A percentile compares a stretch with the other conserved stretches of the same genome.
phyloP scores from a whole-genome alignment of 257 asterid genomes.

The Solanum boliviense region DNA sequence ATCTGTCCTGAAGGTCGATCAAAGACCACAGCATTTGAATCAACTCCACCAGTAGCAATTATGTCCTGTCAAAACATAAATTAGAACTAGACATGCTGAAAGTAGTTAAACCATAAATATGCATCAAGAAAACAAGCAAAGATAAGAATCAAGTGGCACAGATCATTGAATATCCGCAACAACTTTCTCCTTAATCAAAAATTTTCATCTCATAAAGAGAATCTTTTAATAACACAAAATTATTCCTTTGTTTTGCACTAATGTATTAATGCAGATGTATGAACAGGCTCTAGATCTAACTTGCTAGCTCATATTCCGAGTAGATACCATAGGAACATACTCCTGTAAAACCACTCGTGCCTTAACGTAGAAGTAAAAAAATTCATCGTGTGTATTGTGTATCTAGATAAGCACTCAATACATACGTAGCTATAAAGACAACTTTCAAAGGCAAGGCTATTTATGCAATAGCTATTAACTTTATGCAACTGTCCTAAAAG shows the following conservation, averaged over 20 bases:
- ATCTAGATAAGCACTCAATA: not conserved
- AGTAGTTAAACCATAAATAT: not conserved
- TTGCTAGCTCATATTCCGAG: not conserved
- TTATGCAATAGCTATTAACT: not conserved
- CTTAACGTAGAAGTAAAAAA: not conserved
- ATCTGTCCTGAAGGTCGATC: conserved; percentile 87
- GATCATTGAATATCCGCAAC: not conserved
- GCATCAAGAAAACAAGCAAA: not conserved
- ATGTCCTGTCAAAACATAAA: conserved; percentile 45
- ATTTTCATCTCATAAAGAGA: not conserved
- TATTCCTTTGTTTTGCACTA: not conserved
- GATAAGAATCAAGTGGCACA: not conserved
- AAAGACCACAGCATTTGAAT: conserved; percentile 77
- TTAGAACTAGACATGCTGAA: not conserved
- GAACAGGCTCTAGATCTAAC: not conserved
- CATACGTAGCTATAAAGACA: not conserved
- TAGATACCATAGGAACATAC: not conserved
- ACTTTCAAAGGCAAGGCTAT: not conserved
- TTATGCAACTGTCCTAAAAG: not conserved
- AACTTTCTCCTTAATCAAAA: not conserved
- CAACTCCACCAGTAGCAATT: conserved; percentile 90
- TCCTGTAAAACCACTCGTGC: not conserved
- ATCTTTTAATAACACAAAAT: not conserved
- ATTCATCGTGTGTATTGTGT: not conserved
- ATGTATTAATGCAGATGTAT: not conserved